Conservation (phyloP, 1,284 basidiomycete genomes). For the Tremellales sp. region DNA sequence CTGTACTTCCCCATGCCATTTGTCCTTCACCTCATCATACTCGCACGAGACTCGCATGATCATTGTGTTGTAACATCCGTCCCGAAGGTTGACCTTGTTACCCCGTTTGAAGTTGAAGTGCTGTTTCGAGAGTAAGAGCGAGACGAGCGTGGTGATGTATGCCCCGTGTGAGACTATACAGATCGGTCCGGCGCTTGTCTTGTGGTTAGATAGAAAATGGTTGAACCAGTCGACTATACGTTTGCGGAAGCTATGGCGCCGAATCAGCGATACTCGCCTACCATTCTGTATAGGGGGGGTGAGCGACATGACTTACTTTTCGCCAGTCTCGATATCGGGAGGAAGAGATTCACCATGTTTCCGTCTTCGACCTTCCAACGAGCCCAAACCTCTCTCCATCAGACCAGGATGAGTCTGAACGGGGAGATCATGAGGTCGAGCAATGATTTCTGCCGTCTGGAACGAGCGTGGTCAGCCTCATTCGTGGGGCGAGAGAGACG, state of each 20-base stretch:
- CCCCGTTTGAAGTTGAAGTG: constrained; percentile 6
- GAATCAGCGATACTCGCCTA: constrained; percentile 1
- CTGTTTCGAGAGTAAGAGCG: constrained; percentile 17
- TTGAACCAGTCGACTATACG: constrained; percentile 17
- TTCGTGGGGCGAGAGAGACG: neutral
- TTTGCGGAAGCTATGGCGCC: constrained; percentile 10
- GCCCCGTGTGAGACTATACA: constrained; percentile 43
- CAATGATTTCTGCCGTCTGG: constrained; percentile 37
- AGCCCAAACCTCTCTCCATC: constrained; percentile 34
- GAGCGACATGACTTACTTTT: constrained; percentile 14
- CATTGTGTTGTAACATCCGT: constrained; percentile 30
- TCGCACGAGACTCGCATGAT: constrained; percentile 26
- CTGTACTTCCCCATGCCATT: constrained; percentile 21
- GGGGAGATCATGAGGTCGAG: constrained; percentile 16
- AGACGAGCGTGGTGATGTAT: constrained; percentile 27
- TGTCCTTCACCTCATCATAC: constrained; percentile 1
- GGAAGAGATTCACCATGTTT: constrained; percentile 22
- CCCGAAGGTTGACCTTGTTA: constrained; percentile 13
- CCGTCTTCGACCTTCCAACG: constrained; percentile 29
- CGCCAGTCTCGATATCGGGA: constrained; percentile 24
- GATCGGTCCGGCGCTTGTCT: constrained; percentile 6
- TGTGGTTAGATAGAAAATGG: constrained; percentile 14
- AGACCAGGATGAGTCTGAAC: constrained; percentile 21
- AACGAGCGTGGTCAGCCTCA: neutral
- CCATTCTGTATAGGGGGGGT: neutral